Conservation (phyloP, 2,329 filamentous ascomycete species). For the Ophiosphaerella herpotricha region DNA sequence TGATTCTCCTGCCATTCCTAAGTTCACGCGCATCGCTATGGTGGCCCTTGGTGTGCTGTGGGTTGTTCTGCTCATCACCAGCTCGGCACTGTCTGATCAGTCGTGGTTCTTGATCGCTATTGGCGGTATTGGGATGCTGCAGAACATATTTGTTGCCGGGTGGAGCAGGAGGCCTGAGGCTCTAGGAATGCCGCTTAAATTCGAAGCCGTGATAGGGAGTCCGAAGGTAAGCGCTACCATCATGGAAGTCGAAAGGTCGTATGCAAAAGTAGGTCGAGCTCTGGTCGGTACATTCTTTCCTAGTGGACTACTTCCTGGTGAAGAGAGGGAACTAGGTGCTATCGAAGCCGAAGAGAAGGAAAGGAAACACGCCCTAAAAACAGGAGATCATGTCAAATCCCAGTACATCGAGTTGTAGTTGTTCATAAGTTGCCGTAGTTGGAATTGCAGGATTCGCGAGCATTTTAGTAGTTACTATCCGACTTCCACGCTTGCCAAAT, state of each 20-base stretch:
- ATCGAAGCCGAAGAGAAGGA: slow-evolving; percentile 6
- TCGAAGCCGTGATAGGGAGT: slow-evolving; percentile 8
- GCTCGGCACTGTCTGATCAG: slow-evolving; percentile 13
- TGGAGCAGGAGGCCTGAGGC: slow-evolving; percentile 11
- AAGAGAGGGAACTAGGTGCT: slow-evolving; percentile 6
- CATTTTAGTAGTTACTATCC: too few species aligned
- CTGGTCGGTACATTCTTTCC: slow-evolving; percentile 11
- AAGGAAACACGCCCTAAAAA: slow-evolving; percentile 4
- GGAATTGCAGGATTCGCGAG: too few species aligned
- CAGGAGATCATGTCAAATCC: background rate
- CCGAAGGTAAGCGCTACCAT: slow-evolving; percentile 14
- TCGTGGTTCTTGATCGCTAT: slow-evolving; percentile 27
- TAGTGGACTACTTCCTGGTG: slow-evolving; percentile 5
- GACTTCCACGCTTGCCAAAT: too few species aligned
- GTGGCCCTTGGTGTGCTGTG: slow-evolving; percentile 10
- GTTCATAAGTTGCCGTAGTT: too few species aligned
- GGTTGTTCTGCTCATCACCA: slow-evolving; percentile 23
- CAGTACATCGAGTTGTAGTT: background rate
- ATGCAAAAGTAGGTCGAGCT: slow-evolving; percentile 11
- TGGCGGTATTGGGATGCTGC: slow-evolving; percentile 26
- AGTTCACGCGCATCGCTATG: slow-evolving; percentile 9
- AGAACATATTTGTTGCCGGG: slow-evolving; percentile 25
- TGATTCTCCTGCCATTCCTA: slow-evolving; percentile 9
- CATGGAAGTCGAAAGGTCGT: slow-evolving; percentile 10
- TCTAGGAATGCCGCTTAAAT: slow-evolving; percentile 17